Percentiles rank a stretch among this genome's conserved stretches.
Conservation (phyloP, 768 basidiomycete genomes). For the Candolleomyces efflorescens region DNA sequence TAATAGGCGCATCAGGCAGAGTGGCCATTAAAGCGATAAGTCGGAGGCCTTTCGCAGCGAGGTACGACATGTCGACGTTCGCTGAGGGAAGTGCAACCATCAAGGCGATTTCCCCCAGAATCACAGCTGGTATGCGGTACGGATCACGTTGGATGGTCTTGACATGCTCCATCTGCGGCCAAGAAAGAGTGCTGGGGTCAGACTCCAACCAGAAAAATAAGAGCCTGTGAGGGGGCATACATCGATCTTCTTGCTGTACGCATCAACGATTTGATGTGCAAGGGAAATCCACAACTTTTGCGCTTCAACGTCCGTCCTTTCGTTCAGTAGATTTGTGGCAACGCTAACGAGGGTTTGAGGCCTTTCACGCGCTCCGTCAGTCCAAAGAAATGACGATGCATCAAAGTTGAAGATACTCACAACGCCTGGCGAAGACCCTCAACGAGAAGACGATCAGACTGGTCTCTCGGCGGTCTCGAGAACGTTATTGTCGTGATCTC, state of each 20-base stretch:
- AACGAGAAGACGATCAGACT: slow-evolving; percentile 30
- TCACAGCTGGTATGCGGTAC: slow-evolving; percentile 58
- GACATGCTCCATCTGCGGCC: slow-evolving; percentile 35
- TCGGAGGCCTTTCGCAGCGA: slow-evolving; percentile 67
- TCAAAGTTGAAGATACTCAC: slow-evolving; percentile 27
- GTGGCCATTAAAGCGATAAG: slow-evolving; percentile 65
- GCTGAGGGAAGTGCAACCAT: slow-evolving; percentile 68
- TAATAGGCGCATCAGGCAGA: slow-evolving; percentile 51
- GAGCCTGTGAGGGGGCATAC: slow-evolving; percentile 26
- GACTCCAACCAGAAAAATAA: neutral
- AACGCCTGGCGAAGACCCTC: slow-evolving; percentile 43
- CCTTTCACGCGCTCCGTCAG: slow-evolving; percentile 23
- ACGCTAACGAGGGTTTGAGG: slow-evolving; percentile 45
- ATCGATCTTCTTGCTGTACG: slow-evolving; percentile 46
- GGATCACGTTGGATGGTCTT: slow-evolving; percentile 47
- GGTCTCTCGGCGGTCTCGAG: slow-evolving; percentile 35
- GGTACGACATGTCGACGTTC: slow-evolving; percentile 59
- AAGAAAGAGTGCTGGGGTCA: neutral
- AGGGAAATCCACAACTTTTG: slow-evolving; percentile 71
- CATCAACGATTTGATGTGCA: slow-evolving; percentile 54
- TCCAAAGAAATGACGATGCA: slow-evolving; percentile 2
- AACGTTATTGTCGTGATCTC: slow-evolving; percentile 41
- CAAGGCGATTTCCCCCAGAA: slow-evolving; percentile 68
- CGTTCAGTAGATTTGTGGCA: slow-evolving; percentile 51
- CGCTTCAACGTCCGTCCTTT: slow-evolving; percentile 54